Percentiles rank a stretch among this genome's conserved stretches.
Conservation (phyloP, 805 yeast species). For the Maudiozyma barnettii region DNA sequence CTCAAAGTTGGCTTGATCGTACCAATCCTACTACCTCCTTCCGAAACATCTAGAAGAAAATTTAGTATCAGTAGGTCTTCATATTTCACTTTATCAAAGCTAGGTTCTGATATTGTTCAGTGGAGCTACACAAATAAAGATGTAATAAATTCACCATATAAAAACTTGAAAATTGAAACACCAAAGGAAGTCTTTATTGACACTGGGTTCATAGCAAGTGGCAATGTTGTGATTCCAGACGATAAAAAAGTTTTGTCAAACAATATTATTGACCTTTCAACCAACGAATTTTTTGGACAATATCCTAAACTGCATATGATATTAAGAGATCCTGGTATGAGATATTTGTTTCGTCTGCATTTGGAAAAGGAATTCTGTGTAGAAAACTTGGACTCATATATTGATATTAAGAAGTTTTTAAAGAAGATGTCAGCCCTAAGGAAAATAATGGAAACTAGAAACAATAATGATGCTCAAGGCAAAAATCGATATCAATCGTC, state of each 20-base stretch:
- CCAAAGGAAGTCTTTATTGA: conserved; percentile 3
- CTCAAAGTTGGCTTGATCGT: conserved; percentile 38
- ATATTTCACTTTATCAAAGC: conserved; percentile 35
- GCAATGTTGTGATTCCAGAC: conserved; percentile 11
- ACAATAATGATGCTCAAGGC: conserved; percentile 5
- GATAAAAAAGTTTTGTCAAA: conserved; percentile 3
- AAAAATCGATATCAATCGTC: conserved; percentile 6
- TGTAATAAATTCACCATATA: background rate
- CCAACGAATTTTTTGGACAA: background rate
- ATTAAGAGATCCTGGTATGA: conserved; percentile 65
- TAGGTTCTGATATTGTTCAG: conserved; percentile 33
- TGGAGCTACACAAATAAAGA: conserved; percentile 16
- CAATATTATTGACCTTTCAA: background rate
- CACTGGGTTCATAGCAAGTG: conserved; percentile 1
- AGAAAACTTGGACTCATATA: conserved; percentile 68
- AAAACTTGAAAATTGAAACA: conserved; percentile 1
- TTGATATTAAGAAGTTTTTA: conserved; percentile 45
- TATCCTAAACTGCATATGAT: conserved; percentile 31
- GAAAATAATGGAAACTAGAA: conserved; percentile 29
- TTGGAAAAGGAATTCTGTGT: conserved; percentile 54
- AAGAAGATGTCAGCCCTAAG: conserved; percentile 38
- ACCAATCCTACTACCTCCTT: conserved; percentile 34
- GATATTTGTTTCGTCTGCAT: conserved; percentile 58
- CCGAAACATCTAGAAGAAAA: conserved; percentile 23
- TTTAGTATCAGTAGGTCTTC: conserved; percentile 32